phyloP scores from a whole-genome alignment of 192 early-diverging fungal species.

The Rhizoclosmatium globosum region DNA sequence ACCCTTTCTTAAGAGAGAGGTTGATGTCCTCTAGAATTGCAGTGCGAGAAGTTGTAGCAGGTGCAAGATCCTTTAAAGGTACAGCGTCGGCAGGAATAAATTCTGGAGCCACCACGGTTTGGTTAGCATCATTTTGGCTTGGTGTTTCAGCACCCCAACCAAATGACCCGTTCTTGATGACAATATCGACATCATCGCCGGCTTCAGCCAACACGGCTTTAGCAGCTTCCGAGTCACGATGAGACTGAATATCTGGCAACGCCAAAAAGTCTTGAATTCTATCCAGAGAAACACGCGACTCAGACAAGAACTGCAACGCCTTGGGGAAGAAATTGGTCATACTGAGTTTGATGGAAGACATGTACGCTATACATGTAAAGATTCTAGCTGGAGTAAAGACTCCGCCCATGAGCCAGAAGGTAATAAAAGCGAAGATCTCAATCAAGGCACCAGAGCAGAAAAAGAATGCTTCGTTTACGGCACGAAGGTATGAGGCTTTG shows the following conservation, averaged over 20 bases:
- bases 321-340: conserved; percentile 63
- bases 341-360: conserved; percentile 42
- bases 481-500: conserved; percentile 46
- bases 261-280: conserved; percentile 54
- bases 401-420: conserved; percentile 54
- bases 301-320: conserved; percentile 52
- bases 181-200: conserved; percentile 34
- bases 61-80: conserved; percentile 5
- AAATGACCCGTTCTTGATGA: conserved; percentile 45
- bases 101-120: neutral
- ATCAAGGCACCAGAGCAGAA: conserved; percentile 52
- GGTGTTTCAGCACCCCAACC: conserved; percentile 36
- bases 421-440: conserved; percentile 51
- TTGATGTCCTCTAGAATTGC: conserved; percentile 45
- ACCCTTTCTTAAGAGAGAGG: conserved; percentile 41
- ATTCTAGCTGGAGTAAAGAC: conserved; percentile 50
- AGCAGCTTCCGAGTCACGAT: neutral
- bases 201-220: neutral
- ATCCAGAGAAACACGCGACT: conserved; percentile 44
- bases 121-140: neutral
- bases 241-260: conserved; percentile 46
- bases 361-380: conserved; percentile 53
- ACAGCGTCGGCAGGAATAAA: conserved; percentile 9
- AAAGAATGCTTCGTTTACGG: conserved; percentile 60
- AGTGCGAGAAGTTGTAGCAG: neutral